A percentile compares a stretch with the other conserved stretches of the same genome.
Conservation (phyloP, 495 filamentous ascomycete species). For the Hypomontagnella monticulosa region DNA sequence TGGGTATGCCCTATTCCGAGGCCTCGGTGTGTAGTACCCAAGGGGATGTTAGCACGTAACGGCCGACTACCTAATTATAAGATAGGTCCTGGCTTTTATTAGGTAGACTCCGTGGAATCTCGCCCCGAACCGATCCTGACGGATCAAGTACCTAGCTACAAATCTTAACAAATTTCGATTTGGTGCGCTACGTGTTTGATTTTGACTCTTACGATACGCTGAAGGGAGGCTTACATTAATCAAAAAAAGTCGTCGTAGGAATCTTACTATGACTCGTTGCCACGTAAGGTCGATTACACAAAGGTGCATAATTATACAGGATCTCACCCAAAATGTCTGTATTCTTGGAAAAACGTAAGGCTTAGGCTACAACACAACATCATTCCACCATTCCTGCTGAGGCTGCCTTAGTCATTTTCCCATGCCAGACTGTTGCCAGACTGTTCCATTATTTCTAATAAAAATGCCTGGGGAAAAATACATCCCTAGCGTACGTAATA, state of each 20-base stretch:
- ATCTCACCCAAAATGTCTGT: constrained; percentile 22
- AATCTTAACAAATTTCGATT: constrained; percentile 19
- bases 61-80: constrained; percentile 29
- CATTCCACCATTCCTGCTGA: constrained; percentile 26
- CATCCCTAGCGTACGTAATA: too few species aligned
- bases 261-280: constrained; percentile 40
- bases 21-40: constrained; percentile 31
- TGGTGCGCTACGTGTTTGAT: constrained; percentile 32
- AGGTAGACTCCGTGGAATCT: constrained; percentile 36
- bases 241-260: constrained; percentile 28
- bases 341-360: constrained; percentile 38
- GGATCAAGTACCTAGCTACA: constrained; percentile 32
- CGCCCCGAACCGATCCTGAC: constrained; percentile 36
- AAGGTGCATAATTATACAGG: constrained; percentile 19
- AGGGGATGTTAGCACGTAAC: constrained; percentile 34
- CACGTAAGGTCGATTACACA: constrained; percentile 26
- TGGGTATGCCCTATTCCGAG: constrained; percentile 33
- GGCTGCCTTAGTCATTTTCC: background rate
- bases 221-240: constrained; percentile 35
- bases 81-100: constrained; percentile 25
- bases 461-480: too few species aligned
- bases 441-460: too few species aligned
- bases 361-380: constrained; percentile 30
- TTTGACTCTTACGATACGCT: constrained; percentile 34
- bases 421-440: too few species aligned